Conservation (phyloP, 2,329 filamentous ascomycete genomes). For the Verticillium nubilum region DNA sequence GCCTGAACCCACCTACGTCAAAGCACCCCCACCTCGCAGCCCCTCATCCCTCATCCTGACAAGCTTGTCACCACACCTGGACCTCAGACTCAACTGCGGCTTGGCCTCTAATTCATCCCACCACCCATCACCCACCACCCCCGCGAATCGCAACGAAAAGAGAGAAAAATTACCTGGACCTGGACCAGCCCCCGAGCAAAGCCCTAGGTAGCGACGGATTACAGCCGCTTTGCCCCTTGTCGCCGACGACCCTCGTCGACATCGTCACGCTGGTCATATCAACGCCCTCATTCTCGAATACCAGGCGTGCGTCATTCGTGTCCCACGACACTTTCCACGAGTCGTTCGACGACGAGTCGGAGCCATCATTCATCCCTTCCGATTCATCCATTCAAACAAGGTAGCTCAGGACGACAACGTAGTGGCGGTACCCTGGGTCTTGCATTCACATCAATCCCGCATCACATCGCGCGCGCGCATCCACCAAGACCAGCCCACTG, state of each 20-base stretch:
- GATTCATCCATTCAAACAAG: neutral
- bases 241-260: neutral
- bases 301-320: neutral
- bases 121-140: too few relatives aligned
- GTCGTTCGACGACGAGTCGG: neutral
- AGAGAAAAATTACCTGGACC: neutral
- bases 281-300: neutral
- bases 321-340: neutral
- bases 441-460: neutral
- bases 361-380: neutral
- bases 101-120: neutral
- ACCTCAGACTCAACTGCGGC: neutral
- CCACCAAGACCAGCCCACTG: neutral
- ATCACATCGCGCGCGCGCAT: slow-evolving; percentile 8
- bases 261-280: neutral
- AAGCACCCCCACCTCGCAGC: neutral
- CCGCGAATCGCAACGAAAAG: neutral
- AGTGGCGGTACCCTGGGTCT: neutral
- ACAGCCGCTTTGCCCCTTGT: neutral
- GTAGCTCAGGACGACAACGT: neutral
- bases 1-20: neutral
- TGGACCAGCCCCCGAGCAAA: neutral
- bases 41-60: neutral
- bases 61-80: neutral
- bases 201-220: neutral